Evolutionary conservation across 1,139 yeast genomes (phyloP).

Genomic region (Blastobotrys petasosporus): DNA sequence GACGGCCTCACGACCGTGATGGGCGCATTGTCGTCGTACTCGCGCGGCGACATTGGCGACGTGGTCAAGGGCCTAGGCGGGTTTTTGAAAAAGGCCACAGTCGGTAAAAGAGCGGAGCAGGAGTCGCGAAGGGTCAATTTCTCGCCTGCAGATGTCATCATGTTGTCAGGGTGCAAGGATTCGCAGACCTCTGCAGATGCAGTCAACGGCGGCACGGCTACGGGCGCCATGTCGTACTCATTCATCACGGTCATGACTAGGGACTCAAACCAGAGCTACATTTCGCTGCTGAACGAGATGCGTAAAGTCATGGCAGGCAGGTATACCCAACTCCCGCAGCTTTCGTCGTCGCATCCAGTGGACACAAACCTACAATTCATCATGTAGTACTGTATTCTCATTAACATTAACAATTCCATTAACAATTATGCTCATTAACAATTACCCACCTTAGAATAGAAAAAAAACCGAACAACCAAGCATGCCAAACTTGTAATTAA

Average conservation of each 20-base stretch:
- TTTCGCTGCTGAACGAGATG: slow-evolving; percentile 75
- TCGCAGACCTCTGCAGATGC: slow-evolving; percentile 80
- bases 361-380: slow-evolving; percentile 17
- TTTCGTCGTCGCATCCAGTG: slow-evolving; percentile 30
- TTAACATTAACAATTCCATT: not conserved
- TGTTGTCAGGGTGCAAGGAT: slow-evolving; percentile 88
- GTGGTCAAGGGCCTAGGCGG: slow-evolving; percentile 45
- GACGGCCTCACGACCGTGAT: slow-evolving; percentile 78
- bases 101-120: slow-evolving; percentile 37
- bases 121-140: slow-evolving; percentile 53
- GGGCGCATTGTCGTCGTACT: slow-evolving; percentile 65
- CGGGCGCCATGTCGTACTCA: slow-evolving; percentile 95
- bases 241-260: slow-evolving; percentile 64
- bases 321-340: slow-evolving; percentile 85
- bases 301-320: slow-evolving; percentile 60
- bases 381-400: slow-evolving; percentile 3
- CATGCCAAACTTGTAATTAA: too few species aligned
- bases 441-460: not conserved
- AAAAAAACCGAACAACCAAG: too few species aligned
- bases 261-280: slow-evolving; percentile 68
- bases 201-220: slow-evolving; percentile 63
- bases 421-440: not conserved
- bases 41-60: slow-evolving; percentile 60
- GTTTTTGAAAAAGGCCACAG: slow-evolving; percentile 44
- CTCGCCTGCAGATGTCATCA: slow-evolving; percentile 83